These are phyloP conservation scores for Tolypocladium ovalisporum DNA, from an alignment of 2,329 filamentous ascomycete species.

Conservation along the genomic window DNA sequence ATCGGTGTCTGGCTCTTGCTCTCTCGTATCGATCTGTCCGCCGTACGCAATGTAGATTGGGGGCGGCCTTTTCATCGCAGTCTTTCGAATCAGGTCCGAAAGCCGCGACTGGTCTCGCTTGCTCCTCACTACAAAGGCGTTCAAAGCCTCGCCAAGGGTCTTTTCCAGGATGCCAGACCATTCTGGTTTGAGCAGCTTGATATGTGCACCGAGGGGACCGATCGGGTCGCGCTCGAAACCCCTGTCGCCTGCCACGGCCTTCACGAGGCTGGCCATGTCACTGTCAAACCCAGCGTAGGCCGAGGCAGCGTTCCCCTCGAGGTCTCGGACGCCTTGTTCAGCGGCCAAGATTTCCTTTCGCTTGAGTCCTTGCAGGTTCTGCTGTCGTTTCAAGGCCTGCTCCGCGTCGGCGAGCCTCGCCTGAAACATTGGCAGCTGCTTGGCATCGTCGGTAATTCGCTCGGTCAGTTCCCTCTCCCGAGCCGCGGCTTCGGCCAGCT, in stretches of 20 bases:
- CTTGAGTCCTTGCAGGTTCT: slow-evolving; percentile 29
- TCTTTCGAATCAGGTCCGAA: slow-evolving; percentile 49
- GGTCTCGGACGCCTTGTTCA: slow-evolving; percentile 33
- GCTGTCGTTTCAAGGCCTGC: slow-evolving; percentile 17
- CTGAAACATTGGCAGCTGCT: slow-evolving; percentile 22
- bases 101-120: slow-evolving; percentile 66
- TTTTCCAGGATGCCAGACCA: slow-evolving; percentile 81
- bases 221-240: slow-evolving; percentile 64
- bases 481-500: slow-evolving; percentile 23
- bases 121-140: slow-evolving; percentile 70
- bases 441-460: slow-evolving; percentile 15
- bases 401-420: slow-evolving; percentile 20
- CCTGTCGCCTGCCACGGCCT: slow-evolving; percentile 56
- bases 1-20: slow-evolving; percentile 58
- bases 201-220: slow-evolving; percentile 70
- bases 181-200: slow-evolving; percentile 65
- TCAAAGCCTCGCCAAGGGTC: slow-evolving; percentile 57
- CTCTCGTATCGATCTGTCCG: slow-evolving; percentile 21
- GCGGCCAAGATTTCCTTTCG: slow-evolving; percentile 41
- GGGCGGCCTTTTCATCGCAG: slow-evolving; percentile 38
- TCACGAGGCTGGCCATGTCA: slow-evolving; percentile 52
- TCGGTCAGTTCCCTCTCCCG: slow-evolving; percentile 15
- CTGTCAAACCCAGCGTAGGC: slow-evolving; percentile 53
- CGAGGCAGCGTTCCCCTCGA: slow-evolving; percentile 45
- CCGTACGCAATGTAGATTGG: slow-evolving; percentile 28